Conservation (phyloP, 805 yeast species). For the Candida tammaniensis region DNA sequence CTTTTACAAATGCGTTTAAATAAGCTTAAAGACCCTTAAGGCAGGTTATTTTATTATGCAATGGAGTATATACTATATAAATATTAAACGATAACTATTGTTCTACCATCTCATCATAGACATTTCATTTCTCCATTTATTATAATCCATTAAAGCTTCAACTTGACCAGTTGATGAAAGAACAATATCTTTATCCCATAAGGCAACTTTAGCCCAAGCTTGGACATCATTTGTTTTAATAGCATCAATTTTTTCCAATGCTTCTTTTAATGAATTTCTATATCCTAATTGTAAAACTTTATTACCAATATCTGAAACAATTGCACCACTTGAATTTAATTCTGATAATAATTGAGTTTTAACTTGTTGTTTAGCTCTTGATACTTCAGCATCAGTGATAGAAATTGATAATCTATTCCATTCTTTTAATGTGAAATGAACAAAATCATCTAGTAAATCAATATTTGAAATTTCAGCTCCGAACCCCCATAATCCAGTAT, state of each 20-base stretch:
- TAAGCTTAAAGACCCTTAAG: no score
- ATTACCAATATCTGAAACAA: conserved; percentile 57
- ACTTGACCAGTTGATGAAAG: conserved; percentile 82
- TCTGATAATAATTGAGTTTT: conserved; percentile 59
- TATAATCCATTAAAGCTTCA: conserved; percentile 80
- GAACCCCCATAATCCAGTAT: conserved; percentile 84
- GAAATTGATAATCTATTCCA: conserved; percentile 84
- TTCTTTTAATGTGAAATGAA: conserved; percentile 79
- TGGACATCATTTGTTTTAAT: conserved; percentile 58
- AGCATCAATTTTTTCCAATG: conserved; percentile 60
- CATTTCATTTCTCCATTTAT: conserved; percentile 86
- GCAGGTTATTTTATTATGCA: conserved; percentile 7
- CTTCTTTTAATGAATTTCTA: conserved; percentile 58
- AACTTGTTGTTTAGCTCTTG: conserved; percentile 70
- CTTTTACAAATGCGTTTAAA: no score
- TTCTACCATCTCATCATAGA: conserved; percentile 72
- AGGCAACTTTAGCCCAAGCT: conserved; percentile 70
- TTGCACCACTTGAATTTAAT: conserved; percentile 47
- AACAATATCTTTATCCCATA: conserved; percentile 84
- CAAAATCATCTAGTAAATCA: conserved; percentile 64
- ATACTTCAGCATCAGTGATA: conserved; percentile 72
- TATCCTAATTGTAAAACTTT: conserved; percentile 60
- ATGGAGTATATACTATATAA: conserved; percentile 3
- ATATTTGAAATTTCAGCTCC: conserved; percentile 62
- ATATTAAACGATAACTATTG: not conserved